A percentile compares a stretch with the other conserved stretches of the same genome.
These are phyloP conservation scores for Epicoccum nigrum DNA, from an alignment of 2,329 filamentous ascomycete species.

Conservation along the genomic window DNA sequence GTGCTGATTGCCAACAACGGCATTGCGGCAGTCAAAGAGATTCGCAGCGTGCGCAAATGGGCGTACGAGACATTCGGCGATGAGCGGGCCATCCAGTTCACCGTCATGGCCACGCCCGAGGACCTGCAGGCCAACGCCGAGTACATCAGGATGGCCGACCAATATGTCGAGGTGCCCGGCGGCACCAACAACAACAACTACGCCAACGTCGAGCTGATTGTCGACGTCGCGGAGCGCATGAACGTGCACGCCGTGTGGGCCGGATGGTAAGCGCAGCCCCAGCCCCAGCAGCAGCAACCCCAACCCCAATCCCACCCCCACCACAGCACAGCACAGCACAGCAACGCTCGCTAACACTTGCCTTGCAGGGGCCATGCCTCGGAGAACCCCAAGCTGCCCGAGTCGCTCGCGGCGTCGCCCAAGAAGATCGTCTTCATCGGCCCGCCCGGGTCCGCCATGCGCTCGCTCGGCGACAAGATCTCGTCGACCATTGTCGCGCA, in stretches of 20 bases:
- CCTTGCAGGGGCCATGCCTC: slow-evolving; percentile 78
- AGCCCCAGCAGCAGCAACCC: too few relatives aligned
- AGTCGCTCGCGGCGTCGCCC: slow-evolving; percentile 91
- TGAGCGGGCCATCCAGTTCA: slow-evolving; percentile 97
- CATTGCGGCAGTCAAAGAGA: slow-evolving; percentile 99
- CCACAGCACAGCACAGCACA: too few relatives aligned
- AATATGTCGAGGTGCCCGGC: slow-evolving; percentile 98
- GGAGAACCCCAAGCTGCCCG: slow-evolving; percentile 96
- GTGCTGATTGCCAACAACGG: slow-evolving; percentile 99
- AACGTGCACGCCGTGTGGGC: slow-evolving; percentile 98
- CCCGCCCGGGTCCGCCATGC: slow-evolving; percentile 96
- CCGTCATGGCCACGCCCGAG: slow-evolving; percentile 98
- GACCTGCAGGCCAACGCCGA: slow-evolving; percentile 97
- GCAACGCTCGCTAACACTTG: slow-evolving; percentile 20
- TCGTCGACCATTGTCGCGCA: slow-evolving; percentile 99
- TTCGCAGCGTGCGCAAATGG: slow-evolving; percentile 99
- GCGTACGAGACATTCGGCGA: slow-evolving; percentile 99
- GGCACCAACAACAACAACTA: slow-evolving; percentile 99
- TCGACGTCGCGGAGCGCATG: slow-evolving; percentile 98
- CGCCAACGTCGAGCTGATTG: slow-evolving; percentile 98
- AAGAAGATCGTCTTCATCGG: slow-evolving; percentile 99
- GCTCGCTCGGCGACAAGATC: slow-evolving; percentile 98
- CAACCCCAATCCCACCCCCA: too few relatives aligned
- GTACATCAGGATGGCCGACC: slow-evolving; percentile 99
- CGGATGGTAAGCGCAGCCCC: slow-evolving; percentile 74